Evolutionary conservation across 2,329 filamentous ascomycete species (phyloP), one percentile per base, ranked within the genome.

Genomic region (Emergomyces pasteurianus): DNA sequence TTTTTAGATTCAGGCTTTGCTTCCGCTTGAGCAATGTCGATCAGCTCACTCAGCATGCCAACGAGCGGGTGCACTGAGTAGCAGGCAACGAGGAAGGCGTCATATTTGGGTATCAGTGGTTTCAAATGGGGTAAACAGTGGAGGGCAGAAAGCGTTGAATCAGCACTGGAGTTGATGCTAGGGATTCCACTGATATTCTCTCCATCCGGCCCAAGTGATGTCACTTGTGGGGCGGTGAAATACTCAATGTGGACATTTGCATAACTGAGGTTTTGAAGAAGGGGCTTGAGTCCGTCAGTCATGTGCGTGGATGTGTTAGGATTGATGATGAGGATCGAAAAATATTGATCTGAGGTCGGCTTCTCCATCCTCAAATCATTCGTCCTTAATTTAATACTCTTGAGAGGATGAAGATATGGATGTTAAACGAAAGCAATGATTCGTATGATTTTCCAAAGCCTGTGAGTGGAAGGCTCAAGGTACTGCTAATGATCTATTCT

Each of bases 41-140:
- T 73, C 14, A 76, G 67, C 23, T 74, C 64, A 62, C 79, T 80
- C 16, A 95, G 75, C 57, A 80, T 73, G 0, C 79, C 73, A 0
- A 95, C 89, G 0, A 96, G 81, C 0, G 88, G 85, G 69, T 96
- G 91, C 0, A 88, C 84, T 63, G 89, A 94, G 77, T 90, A 97
- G 76, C 92, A 96, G 26, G 91, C 91, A 2, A 96, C 82, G 0
- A 96, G 81, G 63, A 95, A 86, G 21, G 81, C 90, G 69, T 94
- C 86, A 72, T 89, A 63, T 64, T 71, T 38, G 47, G 71, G 42
- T 18, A 74, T 59, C 18, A 75, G 63, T 1, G 77, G 70, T 31
- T 75, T 70, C 6, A 89, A 70, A 62, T 84, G 78, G 0, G 78
- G 75, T 18, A 86, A 75, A 58, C 89, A 88, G 61, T 83, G 81